phyloP scores from a whole-genome alignment of 495 filamentous ascomycete species.

The Hypoxylon fuscum region DNA sequence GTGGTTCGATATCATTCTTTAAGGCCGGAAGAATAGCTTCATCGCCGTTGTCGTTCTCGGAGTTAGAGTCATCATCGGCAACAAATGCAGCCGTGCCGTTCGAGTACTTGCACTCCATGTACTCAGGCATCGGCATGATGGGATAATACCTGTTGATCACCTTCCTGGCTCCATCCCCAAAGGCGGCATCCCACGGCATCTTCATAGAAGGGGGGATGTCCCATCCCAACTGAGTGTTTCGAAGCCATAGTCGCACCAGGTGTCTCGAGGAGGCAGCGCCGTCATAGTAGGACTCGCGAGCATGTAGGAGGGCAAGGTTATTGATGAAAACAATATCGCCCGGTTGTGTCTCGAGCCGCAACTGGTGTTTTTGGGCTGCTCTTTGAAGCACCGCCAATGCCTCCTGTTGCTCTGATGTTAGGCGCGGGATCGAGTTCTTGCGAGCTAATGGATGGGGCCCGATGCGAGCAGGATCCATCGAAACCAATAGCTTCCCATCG shows the following conservation, averaged over 20 bases:
- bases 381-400: constrained; percentile 47
- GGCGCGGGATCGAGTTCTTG: constrained; percentile 42
- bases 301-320: constrained; percentile 69
- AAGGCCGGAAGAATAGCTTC: constrained; percentile 1
- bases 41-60: constrained; percentile 44
- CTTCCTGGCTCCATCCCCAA: constrained; percentile 37
- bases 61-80: constrained; percentile 31
- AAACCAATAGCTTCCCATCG: constrained; percentile 47
- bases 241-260: constrained; percentile 61
- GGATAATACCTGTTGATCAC: constrained; percentile 47
- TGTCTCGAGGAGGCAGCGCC: constrained; percentile 48
- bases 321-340: constrained; percentile 73
- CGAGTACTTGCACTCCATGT: constrained; percentile 54
- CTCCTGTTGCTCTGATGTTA: constrained; percentile 45
- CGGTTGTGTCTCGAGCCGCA: constrained; percentile 56
- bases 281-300: constrained; percentile 59
- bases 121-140: constrained; percentile 48
- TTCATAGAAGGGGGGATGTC: constrained; percentile 50
- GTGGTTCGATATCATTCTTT: background rate
- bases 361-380: constrained; percentile 46
- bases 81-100: constrained; percentile 57
- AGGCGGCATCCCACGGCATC: constrained; percentile 57
- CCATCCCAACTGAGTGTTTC: constrained; percentile 54
- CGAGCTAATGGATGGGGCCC: constrained; percentile 49
- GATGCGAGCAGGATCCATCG: constrained; percentile 54